Conservation (phyloP, 441 rosid genomes). For the Omphalea diandra region DNA sequence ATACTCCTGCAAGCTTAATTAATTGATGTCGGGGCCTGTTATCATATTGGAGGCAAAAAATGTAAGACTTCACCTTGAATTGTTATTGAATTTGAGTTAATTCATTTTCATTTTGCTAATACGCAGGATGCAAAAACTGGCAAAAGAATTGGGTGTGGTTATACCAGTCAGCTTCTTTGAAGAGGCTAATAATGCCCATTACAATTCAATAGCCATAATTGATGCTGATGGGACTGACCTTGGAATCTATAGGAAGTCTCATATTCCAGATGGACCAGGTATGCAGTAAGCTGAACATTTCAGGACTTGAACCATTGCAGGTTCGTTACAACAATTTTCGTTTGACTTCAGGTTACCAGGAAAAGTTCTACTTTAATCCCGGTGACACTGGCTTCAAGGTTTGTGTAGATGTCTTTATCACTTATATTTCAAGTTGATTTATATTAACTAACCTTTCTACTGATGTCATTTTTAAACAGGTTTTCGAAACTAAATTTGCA, state of each 20-base stretch:
- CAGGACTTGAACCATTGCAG: constrained; percentile 22
- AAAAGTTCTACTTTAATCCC: constrained; percentile 94
- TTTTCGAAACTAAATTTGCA: constrained; percentile 79
- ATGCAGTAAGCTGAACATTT: constrained; percentile 17
- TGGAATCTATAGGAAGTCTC: constrained; percentile 91
- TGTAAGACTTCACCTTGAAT: constrained; percentile 6
- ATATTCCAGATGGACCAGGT: constrained; percentile 99
- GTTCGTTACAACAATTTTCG: constrained; percentile 9
- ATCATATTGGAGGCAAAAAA: neutral
- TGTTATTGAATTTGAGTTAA: constrained; percentile 11
- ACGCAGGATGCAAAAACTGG: constrained; percentile 81
- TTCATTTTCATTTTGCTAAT: constrained; percentile 14
- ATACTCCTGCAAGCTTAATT: neutral
- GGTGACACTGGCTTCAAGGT: constrained; percentile 93
- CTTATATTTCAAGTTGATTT: neutral
- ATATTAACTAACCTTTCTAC: constrained; percentile 18
- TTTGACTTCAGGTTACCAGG: constrained; percentile 66
- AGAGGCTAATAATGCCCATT: constrained; percentile 92
- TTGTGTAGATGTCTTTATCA: constrained; percentile 12
- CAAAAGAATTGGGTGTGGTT: constrained; percentile 79
- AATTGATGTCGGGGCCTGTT: neutral
- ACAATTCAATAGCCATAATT: constrained; percentile 81
- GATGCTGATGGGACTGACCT: constrained; percentile 95
- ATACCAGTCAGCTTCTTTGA: constrained; percentile 95
- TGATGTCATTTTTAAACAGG: constrained; percentile 44